These are phyloP conservation scores for Talinum fruticosum DNA, from an alignment of 148 eudicot species.

Conservation along the genomic window DNA sequence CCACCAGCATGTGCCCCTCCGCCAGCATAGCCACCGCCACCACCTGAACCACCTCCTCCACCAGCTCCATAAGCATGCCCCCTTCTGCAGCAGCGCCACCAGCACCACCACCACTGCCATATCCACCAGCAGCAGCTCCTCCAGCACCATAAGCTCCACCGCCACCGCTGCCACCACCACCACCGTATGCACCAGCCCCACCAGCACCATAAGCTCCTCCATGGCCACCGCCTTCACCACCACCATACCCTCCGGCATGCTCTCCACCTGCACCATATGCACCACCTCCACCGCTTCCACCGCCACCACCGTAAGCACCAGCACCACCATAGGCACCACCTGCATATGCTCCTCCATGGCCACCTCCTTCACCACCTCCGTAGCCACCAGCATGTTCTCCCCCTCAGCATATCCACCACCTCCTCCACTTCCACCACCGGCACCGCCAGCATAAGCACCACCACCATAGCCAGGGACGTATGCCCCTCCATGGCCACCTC, in stretches of 20 bases:
- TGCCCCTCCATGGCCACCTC: conserved; percentile 44
- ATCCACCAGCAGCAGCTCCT: conserved; percentile 27
- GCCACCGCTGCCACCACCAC: conserved; percentile 35
- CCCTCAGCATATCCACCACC: conserved; percentile 28
- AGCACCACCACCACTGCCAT: conserved; percentile 22
- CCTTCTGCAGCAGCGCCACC: conserved; percentile 24
- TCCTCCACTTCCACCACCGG: conserved; percentile 30
- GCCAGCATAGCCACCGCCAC: conserved; percentile 25
- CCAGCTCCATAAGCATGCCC: conserved; percentile 33
- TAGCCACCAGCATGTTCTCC: conserved; percentile 25
- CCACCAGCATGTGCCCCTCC: no score
- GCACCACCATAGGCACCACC: conserved; percentile 24
- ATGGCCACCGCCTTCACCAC: conserved; percentile 35
- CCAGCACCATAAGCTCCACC: conserved; percentile 37
- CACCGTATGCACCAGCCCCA: conserved; percentile 33
- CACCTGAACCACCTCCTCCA: conserved; percentile 24
- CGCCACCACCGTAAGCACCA: conserved; percentile 20
- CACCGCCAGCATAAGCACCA: conserved; percentile 33
- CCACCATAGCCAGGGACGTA: conserved; percentile 34
- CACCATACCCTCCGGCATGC: conserved; percentile 29
- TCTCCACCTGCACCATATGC: conserved; percentile 29
- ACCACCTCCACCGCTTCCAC: conserved; percentile 18
- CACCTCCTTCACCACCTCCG: conserved; percentile 22
- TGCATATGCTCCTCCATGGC: conserved; percentile 15
- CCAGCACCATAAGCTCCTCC: conserved; percentile 41